Evolutionary conservation across 306 rosid genomes (phyloP).

Genomic region (Ammopiptanthus mongolicus): DNA sequence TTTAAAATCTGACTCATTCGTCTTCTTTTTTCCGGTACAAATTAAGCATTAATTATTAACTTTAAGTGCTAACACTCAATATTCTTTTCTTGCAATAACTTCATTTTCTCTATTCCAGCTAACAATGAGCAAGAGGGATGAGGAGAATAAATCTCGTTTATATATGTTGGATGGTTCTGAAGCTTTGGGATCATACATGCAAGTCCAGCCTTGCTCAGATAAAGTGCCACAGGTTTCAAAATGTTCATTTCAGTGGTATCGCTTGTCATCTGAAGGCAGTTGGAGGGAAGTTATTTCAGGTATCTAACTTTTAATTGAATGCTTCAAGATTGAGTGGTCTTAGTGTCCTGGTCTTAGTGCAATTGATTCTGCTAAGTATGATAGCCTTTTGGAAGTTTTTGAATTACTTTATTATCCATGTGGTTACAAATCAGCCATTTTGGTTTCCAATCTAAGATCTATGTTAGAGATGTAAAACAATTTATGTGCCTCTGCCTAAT

Average conservation of each 20-base stretch:
- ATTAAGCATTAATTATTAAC: background rate
- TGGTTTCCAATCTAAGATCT: background rate
- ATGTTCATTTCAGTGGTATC: constrained; percentile 89
- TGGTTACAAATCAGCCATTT: background rate
- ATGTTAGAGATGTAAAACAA: background rate
- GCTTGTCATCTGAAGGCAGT: constrained; percentile 78
- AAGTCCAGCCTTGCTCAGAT: constrained; percentile 56
- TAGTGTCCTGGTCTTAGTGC: background rate
- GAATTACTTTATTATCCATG: background rate
- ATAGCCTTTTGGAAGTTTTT: background rate
- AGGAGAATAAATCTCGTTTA: constrained; percentile 51
- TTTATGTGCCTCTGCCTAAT: background rate
- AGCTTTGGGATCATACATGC: constrained; percentile 65
- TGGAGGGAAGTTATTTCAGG: constrained; percentile 88
- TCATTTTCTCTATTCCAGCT: constrained; percentile 46
- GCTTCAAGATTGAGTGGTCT: constrained; percentile 2
- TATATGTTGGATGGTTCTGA: constrained; percentile 70
- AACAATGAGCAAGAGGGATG: constrained; percentile 73
- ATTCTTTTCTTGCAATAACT: constrained; percentile 26
- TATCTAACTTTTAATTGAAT: constrained; percentile 18
- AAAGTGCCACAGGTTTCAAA: constrained; percentile 55
- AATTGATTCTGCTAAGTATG: constrained; percentile 2
- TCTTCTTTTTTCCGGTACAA: background rate
- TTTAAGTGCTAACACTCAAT: background rate
- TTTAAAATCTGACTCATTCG: background rate